phyloP scores from a whole-genome alignment of 1,139 yeast species.

The Diutina rugosa region DNA sequence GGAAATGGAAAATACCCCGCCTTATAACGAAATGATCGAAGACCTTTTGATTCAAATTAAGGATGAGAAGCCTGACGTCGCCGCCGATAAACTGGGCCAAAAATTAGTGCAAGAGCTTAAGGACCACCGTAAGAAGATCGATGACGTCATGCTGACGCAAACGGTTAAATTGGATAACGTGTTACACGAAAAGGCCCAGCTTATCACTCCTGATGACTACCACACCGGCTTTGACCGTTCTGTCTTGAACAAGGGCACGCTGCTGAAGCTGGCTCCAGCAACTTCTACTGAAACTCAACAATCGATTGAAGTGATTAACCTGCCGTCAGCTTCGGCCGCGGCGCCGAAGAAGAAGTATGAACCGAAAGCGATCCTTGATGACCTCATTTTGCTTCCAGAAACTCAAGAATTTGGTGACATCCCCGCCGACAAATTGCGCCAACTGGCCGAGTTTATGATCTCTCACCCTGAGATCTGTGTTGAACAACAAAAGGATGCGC shows the following conservation, averaged over 20 bases:
- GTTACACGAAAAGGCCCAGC: conserved; percentile 54
- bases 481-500: conserved; percentile 82
- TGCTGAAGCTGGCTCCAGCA: conserved; percentile 4
- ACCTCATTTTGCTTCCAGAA: conserved; percentile 29
- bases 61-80: conserved; percentile 34
- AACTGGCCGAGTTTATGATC: conserved; percentile 39
- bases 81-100: conserved; percentile 22
- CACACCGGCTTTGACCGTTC: conserved; percentile 92
- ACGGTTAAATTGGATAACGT: conserved; percentile 51
- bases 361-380: conserved; percentile 17
- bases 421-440: conserved; percentile 29
- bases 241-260: conserved; percentile 47
- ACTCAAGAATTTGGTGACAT: conserved; percentile 44
- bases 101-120: conserved; percentile 29
- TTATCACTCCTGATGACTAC: conserved; percentile 82
- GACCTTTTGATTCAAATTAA: conserved; percentile 66
- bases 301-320: conserved; percentile 1
- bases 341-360: conserved; percentile 14
- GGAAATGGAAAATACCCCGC: conserved; percentile 58
- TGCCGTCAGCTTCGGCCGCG: conserved; percentile 9
- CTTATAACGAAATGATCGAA: conserved; percentile 87
- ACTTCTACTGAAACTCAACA: conserved; percentile 2
- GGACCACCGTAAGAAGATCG: conserved; percentile 61
- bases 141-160: conserved; percentile 46
- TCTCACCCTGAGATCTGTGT: conserved; percentile 58